Evolutionary conservation across 805 yeast species (phyloP), one percentile per base, ranked within the genome.

Genomic region (Hanseniaspora vineae): DNA sequence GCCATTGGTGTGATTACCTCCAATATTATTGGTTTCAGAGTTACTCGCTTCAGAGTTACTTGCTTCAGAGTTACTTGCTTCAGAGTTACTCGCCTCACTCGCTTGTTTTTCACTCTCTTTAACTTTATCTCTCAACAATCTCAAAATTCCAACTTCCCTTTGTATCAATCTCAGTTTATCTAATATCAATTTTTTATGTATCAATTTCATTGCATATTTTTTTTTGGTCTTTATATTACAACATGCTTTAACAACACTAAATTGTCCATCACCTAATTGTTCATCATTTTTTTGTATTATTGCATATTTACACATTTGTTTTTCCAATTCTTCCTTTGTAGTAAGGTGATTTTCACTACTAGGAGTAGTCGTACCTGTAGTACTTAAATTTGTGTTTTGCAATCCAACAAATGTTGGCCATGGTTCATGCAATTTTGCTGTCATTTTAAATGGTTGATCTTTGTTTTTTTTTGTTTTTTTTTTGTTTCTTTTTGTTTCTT

Each of bases 131-230:
- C 61, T 58, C 11, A 62, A 46, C n/a, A 42, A 37, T 35, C 57
- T 52, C 42, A 82, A 67, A 1, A 80, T 72, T 8, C 68, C 64
- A 50, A 82, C 75, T 60, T 82, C 90, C 52, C 80, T 76, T 49
- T 77, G 77, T 17, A 83, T 68, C 65, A 66, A 45, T 45, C 61
- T 61, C 20, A 64, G 35, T 42, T 63, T 66, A 18, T 56, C 59
- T 40, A 48, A 46, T 10, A 65, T 54, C 39, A 57, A 46, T 9
- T 49, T 47, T 48, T 66, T 66, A 31, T 56, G 57, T 12, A 66
- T 58, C 29, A 60, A 47, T 45, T 76, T 76, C 58, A 74, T 72
- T 1, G 81, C 81, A 54, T 66, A 75, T 42, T 67, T 66, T 33
- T 58, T 61, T 9, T 67, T 66, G 1, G 75, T 71, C 31, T 55